These are phyloP conservation scores for Akanthomyces dipterigenus DNA, from an alignment of 2,329 filamentous ascomycete genomes.

Conservation along the genomic window DNA sequence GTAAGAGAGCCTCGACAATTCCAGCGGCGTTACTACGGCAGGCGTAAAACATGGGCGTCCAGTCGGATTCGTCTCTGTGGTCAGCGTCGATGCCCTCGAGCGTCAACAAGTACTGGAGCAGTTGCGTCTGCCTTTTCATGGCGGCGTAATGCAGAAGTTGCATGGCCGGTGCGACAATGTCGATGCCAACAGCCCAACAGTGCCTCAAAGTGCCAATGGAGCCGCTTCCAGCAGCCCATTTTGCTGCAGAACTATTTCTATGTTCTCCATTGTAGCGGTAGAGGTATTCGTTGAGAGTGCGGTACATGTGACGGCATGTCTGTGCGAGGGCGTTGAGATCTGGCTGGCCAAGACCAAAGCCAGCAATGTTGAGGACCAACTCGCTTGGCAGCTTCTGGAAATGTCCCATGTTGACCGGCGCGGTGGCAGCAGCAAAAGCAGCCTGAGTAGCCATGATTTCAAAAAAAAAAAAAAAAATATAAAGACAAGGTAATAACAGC, in stretches of 20 bases:
- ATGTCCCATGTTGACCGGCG: not conserved
- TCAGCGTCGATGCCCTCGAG: slow-evolving; percentile 3
- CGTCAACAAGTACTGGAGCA: slow-evolving; percentile 7
- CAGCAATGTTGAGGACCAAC: not conserved
- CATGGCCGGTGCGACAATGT: not conserved
- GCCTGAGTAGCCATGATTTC: no score
- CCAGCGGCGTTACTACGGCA: slow-evolving; percentile 6
- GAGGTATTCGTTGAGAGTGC: not conserved
- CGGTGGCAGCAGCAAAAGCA: no score
- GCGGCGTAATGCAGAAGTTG: slow-evolving; percentile 11
- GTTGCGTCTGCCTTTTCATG: not conserved
- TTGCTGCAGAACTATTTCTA: not conserved
- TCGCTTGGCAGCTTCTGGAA: not conserved
- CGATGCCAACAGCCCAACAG: not conserved
- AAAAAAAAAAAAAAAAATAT: no score
- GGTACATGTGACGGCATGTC: not conserved
- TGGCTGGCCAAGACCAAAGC: not conserved
- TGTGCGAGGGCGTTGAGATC: not conserved
- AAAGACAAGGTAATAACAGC: no score
- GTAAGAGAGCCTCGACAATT: slow-evolving; percentile 10
- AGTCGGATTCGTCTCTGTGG: not conserved
- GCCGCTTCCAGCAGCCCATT: slow-evolving; percentile 2
- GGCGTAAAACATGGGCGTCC: slow-evolving; percentile 14
- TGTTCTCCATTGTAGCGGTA: slow-evolving; percentile 2
- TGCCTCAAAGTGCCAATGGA: not conserved